phyloP scores from a whole-genome alignment of 225 moss, liverwort and hornwort species.

The Bryum argenteum region DNA sequence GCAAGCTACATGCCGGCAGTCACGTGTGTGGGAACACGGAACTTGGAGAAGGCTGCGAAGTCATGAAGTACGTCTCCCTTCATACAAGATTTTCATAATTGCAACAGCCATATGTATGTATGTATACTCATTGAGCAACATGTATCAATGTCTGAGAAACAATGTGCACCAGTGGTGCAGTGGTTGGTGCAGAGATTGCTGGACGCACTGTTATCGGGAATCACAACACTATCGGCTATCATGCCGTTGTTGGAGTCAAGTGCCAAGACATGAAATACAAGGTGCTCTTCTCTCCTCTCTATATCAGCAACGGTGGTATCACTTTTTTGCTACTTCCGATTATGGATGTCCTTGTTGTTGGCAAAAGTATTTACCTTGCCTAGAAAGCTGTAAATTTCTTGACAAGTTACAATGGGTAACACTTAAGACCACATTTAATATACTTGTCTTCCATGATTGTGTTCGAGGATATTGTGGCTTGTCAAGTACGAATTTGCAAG shows the following conservation, averaged over 20 bases:
- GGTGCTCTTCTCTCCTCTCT: constrained; percentile 39
- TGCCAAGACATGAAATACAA: constrained; percentile 94
- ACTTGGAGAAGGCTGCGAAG: constrained; percentile 54
- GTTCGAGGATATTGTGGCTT: neutral
- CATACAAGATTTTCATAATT: neutral
- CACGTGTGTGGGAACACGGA: constrained; percentile 51
- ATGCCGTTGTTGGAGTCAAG: constrained; percentile 84
- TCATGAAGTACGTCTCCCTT: constrained; percentile 45
- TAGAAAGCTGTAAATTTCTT: no score
- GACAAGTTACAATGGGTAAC: no score
- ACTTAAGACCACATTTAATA: no score
- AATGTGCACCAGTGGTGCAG: constrained; percentile 84
- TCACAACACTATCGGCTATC: constrained; percentile 73
- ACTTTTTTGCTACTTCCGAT: no score
- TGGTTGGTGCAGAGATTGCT: constrained; percentile 87
- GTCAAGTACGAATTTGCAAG: constrained; percentile 9
- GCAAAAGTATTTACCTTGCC: no score
- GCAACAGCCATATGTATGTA: neutral
- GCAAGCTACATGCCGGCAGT: constrained; percentile 53
- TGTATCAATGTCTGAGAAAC: constrained; percentile 33
- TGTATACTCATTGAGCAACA: neutral
- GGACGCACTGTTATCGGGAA: constrained; percentile 74
- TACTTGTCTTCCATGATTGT: no score
- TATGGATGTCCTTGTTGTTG: no score
- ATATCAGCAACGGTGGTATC: neutral